Conservation (phyloP, 495 filamentous ascomycete species). For the Penicillium taxi region DNA sequence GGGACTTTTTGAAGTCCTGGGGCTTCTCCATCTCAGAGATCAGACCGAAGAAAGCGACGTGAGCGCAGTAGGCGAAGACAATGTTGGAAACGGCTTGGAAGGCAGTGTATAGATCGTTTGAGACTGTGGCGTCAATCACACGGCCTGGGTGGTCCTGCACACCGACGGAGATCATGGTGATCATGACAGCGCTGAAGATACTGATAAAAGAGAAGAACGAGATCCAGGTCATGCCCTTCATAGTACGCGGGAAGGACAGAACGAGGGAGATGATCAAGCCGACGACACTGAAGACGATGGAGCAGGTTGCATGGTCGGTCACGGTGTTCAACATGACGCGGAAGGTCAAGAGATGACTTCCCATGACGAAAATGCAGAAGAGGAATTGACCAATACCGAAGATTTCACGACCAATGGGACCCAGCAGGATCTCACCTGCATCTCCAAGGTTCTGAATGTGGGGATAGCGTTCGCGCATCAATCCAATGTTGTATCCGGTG, state of each 20-base stretch:
- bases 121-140: conserved; percentile 22
- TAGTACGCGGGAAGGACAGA: conserved; percentile 56
- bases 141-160: conserved; percentile 32
- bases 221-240: conserved; percentile 50
- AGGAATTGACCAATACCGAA: conserved; percentile 58
- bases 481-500: conserved; percentile 67
- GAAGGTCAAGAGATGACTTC: conserved; percentile 65
- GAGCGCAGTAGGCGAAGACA: conserved; percentile 51
- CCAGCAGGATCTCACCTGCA: conserved; percentile 40
- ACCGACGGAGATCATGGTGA: conserved; percentile 66
- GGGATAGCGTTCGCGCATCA: conserved; percentile 61
- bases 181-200: conserved; percentile 43
- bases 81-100: conserved; percentile 46
- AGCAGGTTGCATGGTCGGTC: conserved; percentile 58
- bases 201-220: conserved; percentile 49
- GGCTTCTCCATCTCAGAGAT: conserved; percentile 71
- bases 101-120: conserved; percentile 25
- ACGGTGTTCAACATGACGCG: conserved; percentile 62
- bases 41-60: conserved; percentile 69
- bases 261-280: conserved; percentile 55
- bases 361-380: conserved; percentile 71
- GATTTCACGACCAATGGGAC: conserved; percentile 52
- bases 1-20: conserved; percentile 56
- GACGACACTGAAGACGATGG: conserved; percentile 58
- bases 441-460: conserved; percentile 63